These are phyloP conservation scores for Solanum bukasovii DNA, from an alignment of 257 asterid species.

Conservation along the genomic window DNA sequence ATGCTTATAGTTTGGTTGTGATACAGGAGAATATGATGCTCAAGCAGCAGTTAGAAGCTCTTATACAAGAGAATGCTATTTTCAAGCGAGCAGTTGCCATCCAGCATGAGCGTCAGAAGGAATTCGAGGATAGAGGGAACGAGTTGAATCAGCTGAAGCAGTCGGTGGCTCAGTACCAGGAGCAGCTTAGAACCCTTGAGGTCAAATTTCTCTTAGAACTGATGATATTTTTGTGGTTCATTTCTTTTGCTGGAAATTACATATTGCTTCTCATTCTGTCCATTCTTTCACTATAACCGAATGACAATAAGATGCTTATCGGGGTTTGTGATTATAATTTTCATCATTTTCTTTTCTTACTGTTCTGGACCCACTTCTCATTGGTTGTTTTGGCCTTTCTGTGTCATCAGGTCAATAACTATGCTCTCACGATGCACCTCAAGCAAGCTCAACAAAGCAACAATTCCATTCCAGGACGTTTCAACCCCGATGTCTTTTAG, in stretches of 20 bases:
- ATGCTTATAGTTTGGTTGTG: background rate
- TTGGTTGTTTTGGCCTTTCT: background rate
- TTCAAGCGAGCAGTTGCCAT: conserved; percentile 78
- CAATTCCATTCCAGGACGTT: conserved; percentile 60
- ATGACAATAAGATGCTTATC: background rate
- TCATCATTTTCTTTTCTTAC: background rate
- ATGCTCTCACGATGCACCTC: conserved; percentile 79
- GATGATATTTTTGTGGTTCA: background rate
- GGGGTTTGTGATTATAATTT: background rate
- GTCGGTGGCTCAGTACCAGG: conserved; percentile 74
- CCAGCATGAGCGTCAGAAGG: conserved; percentile 88
- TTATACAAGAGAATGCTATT: conserved; percentile 61
- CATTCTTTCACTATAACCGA: background rate
- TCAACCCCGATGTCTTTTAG: conserved; percentile 79
- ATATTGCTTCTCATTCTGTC: background rate
- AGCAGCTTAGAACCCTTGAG: conserved; percentile 90
- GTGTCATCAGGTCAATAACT: conserved; percentile 44
- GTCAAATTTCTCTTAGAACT: conserved; percentile 21
- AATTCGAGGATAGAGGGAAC: conserved; percentile 57
- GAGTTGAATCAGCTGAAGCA: conserved; percentile 82
- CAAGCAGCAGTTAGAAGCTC: conserved; percentile 68
- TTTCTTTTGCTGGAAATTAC: background rate
- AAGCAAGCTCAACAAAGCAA: conserved; percentile 75
- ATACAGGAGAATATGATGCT: conserved; percentile 54
- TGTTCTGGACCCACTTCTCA: background rate